Evolutionary conservation across 177 flowering plant species (phyloP).

Genomic region (Vitis hybrid): DNA sequence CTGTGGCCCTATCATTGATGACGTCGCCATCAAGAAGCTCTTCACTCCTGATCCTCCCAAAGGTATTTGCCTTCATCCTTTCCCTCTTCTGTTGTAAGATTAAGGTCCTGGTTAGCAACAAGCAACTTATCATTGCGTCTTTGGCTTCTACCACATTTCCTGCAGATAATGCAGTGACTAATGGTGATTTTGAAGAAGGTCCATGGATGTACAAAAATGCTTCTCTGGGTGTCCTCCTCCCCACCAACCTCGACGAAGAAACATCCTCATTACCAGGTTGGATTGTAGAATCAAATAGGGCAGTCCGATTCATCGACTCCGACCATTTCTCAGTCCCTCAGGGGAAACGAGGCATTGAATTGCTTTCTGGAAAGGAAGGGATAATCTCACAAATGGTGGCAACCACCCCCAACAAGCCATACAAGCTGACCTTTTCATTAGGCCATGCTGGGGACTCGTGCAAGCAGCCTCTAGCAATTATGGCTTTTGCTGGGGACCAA

Average conservation of each 20-base stretch:
- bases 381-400: constrained; percentile 93
- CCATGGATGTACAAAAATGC: constrained; percentile 87
- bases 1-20: constrained; percentile 95
- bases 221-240: constrained; percentile 84
- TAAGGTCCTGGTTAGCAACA: too few relatives aligned
- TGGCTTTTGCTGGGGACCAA: constrained; percentile 97
- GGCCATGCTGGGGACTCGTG: constrained; percentile 84
- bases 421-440: constrained; percentile 59
- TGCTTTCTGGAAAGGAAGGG: constrained; percentile 96
- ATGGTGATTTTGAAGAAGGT: constrained; percentile 95
- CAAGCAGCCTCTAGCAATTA: constrained; percentile 78
- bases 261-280: constrained; percentile 86
- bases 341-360: constrained; percentile 83
- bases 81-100: not conserved
- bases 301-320: constrained; percentile 86
- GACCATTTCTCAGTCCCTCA: constrained; percentile 72
- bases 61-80: constrained; percentile 36
- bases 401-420: constrained; percentile 60
- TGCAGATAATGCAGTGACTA: constrained; percentile 81
- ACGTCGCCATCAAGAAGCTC: constrained; percentile 88
- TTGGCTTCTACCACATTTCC: not conserved
- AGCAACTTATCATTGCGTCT: too few relatives aligned
- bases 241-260: constrained; percentile 90
- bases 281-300: constrained; percentile 90
- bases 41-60: constrained; percentile 70